These are phyloP conservation scores for Mucor plumbeus DNA, from an alignment of 371 early-diverging fungal genomes.

Conservation along the genomic window DNA sequence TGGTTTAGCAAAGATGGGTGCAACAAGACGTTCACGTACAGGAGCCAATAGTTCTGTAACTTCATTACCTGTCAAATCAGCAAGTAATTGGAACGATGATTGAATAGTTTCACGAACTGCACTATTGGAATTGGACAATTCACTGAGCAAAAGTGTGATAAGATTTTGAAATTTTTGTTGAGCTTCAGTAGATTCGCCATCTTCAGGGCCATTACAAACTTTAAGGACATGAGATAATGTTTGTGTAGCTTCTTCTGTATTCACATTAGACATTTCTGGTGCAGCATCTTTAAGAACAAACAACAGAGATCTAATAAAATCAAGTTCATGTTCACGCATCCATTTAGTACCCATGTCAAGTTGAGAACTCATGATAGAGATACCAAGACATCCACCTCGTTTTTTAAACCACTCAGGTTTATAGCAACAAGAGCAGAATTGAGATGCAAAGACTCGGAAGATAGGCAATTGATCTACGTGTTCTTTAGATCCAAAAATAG, in stretches of 20 bases:
- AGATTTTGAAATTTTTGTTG: constrained; percentile 70
- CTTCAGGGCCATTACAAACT: constrained; percentile 80
- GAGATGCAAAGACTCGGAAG: constrained; percentile 78
- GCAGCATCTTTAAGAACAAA: constrained; percentile 94
- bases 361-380: constrained; percentile 80
- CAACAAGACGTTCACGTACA: constrained; percentile 84
- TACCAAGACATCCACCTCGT: constrained; percentile 90
- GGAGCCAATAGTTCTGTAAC: constrained; percentile 88
- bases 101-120: constrained; percentile 92
- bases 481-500: constrained; percentile 65
- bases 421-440: constrained; percentile 87
- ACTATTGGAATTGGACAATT: constrained; percentile 91
- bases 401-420: constrained; percentile 85
- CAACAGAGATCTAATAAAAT: constrained; percentile 90
- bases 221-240: constrained; percentile 80
- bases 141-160: constrained; percentile 85
- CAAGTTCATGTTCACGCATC: constrained; percentile 92
- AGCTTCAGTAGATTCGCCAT: constrained; percentile 60
- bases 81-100: constrained; percentile 79
- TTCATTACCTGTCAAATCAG: constrained; percentile 75
- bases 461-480: constrained; percentile 69
- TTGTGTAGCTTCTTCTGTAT: constrained; percentile 78
- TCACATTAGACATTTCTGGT: constrained; percentile 78
- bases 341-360: constrained; percentile 86
- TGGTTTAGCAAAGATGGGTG: constrained; percentile 96